Base-by-base conservation (phyloP, 164 flowering plant species). In the Pachysandra terminalis region DNA sequence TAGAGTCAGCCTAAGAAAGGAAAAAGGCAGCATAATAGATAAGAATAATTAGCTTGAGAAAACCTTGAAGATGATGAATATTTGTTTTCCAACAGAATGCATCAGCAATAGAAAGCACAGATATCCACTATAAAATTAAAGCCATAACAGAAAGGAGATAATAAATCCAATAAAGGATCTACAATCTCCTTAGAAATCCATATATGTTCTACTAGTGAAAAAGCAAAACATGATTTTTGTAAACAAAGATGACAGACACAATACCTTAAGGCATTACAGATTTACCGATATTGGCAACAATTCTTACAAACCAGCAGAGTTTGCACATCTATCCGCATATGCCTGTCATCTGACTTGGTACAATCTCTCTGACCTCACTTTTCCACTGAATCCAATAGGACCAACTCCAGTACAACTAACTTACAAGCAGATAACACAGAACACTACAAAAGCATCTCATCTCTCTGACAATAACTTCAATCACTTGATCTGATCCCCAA, bases 361-460 rank as follows among this genome's bases (percentile, higher is more conserved):
- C 37, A 58, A 4, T 1, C 26, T 16, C 12, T 9, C 37, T 58
- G 61, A 58, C n/a, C 61, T 58, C 61, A 58, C 26, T 5, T 16
- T 58, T 58, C 61, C 61, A 58, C 25, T 58, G 61, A 26, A 58
- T 58, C 12, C 61, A 58, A 26, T n/a, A n/a, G n/a, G 40, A 45
- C 2, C 17, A 16, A 58, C n/a, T 58, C 61, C 61, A 58, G 14
- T 58, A 26, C 5, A 26, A 15, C 13, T 8, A 27, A 27, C 51
- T 10, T 12, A 57, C 0, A 14, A 17, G 3, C 61, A 58, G 37
- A 58, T 27, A 26, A 19, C 37, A 58, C 37, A 32, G 17, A 58
- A 58, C n/a, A 26, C 21, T 58, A 32, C 60, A 27, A 58, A 15
- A 0, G 15, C 7, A 58, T 26, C n/a, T 58, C 37, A 26, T 27